Evolutionary conservation across 352 stramenopile genomes (phyloP).

Genomic region (Globisporangium paroecandrum): DNA sequence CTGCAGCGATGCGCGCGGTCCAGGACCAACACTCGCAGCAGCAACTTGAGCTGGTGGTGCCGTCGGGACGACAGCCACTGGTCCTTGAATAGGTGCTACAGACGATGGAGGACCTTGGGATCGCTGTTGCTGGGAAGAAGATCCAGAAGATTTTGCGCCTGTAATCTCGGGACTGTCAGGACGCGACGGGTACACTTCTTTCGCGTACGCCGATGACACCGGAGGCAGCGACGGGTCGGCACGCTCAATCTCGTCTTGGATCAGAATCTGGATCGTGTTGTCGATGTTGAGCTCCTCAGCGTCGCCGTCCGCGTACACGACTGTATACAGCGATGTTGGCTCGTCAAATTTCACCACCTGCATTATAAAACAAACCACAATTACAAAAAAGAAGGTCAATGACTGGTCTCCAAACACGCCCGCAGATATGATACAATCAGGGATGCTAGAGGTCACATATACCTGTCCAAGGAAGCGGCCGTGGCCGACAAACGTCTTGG

Average conservation of each 20-base stretch:
- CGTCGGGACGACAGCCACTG: neutral
- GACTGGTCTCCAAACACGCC: too few relatives aligned
- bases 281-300: conserved; percentile 76
- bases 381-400: neutral
- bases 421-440: neutral
- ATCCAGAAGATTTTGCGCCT: neutral
- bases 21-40: neutral
- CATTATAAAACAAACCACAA: neutral
- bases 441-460: neutral
- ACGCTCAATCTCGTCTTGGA: conserved; percentile 84
- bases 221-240: conserved; percentile 52
- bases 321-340: conserved; percentile 58
- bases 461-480: conserved; percentile 78
- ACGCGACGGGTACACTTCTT: conserved; percentile 11
- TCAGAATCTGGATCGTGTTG: conserved; percentile 78
- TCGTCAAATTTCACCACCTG: conserved; percentile 83
- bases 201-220: conserved; percentile 12
- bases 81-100: neutral
- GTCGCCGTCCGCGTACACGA: conserved; percentile 84
- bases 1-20: conserved; percentile 27
- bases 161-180: conserved; percentile 20
- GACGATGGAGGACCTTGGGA: conserved; percentile 1
- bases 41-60: neutral
- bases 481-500: conserved; percentile 77
- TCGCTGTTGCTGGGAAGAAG: conserved; percentile 4